phyloP scores from a whole-genome alignment of 2,329 filamentous ascomycete genomes.

The Emergomyces pasteurianus region DNA sequence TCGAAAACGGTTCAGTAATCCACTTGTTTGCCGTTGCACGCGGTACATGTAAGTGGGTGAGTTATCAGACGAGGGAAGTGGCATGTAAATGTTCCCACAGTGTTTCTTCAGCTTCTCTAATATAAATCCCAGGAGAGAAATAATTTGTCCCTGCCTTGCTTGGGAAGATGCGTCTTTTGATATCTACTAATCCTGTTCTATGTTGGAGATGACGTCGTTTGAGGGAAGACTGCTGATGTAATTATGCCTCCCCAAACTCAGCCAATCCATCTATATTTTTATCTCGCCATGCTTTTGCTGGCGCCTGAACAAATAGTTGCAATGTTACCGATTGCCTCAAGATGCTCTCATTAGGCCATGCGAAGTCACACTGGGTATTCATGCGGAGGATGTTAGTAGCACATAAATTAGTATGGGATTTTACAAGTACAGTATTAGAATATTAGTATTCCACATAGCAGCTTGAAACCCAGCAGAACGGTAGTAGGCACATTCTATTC shows the following conservation, averaged over 20 bases:
- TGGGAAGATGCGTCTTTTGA: background rate
- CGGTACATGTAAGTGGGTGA: background rate
- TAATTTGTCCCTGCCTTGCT: background rate
- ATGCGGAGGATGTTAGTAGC: no score
- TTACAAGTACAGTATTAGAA: no score
- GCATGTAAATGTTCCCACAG: background rate
- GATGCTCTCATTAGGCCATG: no score
- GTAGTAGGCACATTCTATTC: background rate
- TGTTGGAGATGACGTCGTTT: background rate
- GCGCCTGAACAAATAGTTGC: no score
- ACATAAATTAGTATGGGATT: no score
- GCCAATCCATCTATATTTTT: no score
- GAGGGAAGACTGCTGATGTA: background rate
- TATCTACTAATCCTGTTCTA: background rate
- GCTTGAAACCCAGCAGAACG: background rate
- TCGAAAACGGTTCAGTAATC: conserved; percentile 3
- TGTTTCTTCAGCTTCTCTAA: background rate
- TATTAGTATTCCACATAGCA: background rate
- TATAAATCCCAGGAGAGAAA: background rate
- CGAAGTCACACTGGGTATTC: no score
- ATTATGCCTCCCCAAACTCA: background rate
- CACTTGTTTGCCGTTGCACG: background rate
- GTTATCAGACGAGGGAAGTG: background rate
- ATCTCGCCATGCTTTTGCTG: no score
- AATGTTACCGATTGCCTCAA: no score